Evolutionary conservation across 1,139 yeast genomes (phyloP), one percentile per base, ranked within the genome.

Genomic region (Hyphopichia khmerensis): DNA sequence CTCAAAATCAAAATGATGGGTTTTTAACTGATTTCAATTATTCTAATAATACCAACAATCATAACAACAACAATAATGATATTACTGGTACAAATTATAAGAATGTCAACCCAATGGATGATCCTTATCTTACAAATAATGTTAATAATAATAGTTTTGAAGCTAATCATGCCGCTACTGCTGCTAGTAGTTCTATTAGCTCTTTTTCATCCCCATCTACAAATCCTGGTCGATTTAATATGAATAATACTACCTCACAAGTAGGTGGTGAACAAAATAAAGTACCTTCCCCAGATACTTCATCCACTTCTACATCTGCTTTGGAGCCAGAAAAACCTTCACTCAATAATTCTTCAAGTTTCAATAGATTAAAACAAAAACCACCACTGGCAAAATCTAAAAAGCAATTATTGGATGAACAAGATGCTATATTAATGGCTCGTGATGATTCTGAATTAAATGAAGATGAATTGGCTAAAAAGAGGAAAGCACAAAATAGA

Each of bases 401-500:
- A 49, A 61, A 56, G 43, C 67, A 61, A 44, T 40, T 58, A 15
- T 48, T 64, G 48, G 72, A 67, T 44, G 75, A 68, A 35, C 63
- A 60, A 42, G 78, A 72, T 47, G 68, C 72, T 10, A 52, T 60
- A 33, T 57, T 72, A 40, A 63, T 72, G 35, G 60, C 72, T 11
- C 58, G 54, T 42, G 77, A 72, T 46, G 78, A 72, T 45, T 55
- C 69, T 1, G 70, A 68, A 42, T 58, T 73, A 32, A 62, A 68
- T 5, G 82, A 79, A 40, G 77, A 74, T 21, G 82, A 79, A 48
- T 53, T 78, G 24, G 74, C 70, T 38, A 56, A 71, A 50, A 81
- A 80, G 58, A 76, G 87, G 40, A 87, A 84, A 59, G 91, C 91
- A 0, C 95, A 87, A 59, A 89, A 89, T 59, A 70, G 96, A 54